Evolutionary conservation across 208 protist species (phyloP), one percentile per base, ranked within the genome.

Genomic region (Acanthamoeba castellanii): DNA sequence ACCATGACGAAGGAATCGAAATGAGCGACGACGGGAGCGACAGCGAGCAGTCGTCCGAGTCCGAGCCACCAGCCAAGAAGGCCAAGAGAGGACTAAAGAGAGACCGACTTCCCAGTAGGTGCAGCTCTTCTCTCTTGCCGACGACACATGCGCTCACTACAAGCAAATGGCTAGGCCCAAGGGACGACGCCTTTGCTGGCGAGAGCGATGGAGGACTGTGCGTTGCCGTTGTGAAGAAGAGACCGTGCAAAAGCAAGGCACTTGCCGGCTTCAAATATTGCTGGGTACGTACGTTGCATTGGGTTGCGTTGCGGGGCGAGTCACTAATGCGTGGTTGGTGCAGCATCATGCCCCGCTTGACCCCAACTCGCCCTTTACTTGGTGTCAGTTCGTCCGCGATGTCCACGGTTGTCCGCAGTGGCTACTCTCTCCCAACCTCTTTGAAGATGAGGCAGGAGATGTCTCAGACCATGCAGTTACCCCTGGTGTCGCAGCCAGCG

Each of bases 281-380:
- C 76, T 85, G 76, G 76, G 76, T 85, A 0, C 45, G 76, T 37
- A 13, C 76, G 42, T 34, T 14, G 5, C 11, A 59, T 22, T 42
- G 68, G 6, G 27, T 45, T 16, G 14, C 37, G 7, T 25, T 16
- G 45, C 20, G n/a, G n/a, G 25, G 1, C 25, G 20, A 2, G 25
- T 1, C 2, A 66, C 59, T 66, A 16, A 66, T 66, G 14, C 59
- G 14, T 8, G 20, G 4, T 85, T 50, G 3, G 59, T 66, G 59
- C 25, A 85, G 76, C 76, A 85, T 57, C 76, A 85, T 57, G 76
- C 76, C 8, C 76, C 76, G 16, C 76, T 85, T 13, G 76, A 85
- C 22, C 76, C 76, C 45, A 50, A 52, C 22, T 85, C 76, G 14
- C 76, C 34, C 9, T 85, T 85, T 34, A 85, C 76, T 20, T 85